A percentile compares a stretch with the other conserved stretches of the same genome.
These are phyloP conservation scores for Mycosphaerella sp. DNA, from an alignment of 2,329 filamentous ascomycete genomes.

Conservation along the genomic window DNA sequence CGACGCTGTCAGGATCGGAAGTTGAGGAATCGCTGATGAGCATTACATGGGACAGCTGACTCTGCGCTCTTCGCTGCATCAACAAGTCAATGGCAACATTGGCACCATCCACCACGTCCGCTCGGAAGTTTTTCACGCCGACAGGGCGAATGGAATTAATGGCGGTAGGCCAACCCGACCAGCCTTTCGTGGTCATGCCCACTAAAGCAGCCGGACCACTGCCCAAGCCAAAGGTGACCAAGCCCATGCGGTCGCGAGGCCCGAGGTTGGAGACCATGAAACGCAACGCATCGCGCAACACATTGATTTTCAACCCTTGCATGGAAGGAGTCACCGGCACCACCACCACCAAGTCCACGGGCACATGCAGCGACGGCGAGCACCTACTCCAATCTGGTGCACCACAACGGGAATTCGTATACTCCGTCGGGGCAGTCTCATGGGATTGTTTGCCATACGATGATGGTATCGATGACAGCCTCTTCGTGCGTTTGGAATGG, in stretches of 20 bases:
- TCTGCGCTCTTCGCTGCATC: conserved; percentile 95
- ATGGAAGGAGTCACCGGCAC: conserved; percentile 97
- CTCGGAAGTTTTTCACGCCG: conserved; percentile 91
- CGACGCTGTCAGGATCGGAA: conserved; percentile 87
- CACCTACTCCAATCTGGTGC: conserved; percentile 42
- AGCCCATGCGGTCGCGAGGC: conserved; percentile 89
- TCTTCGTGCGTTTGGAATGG: conserved; percentile 49
- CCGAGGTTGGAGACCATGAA: conserved; percentile 88
- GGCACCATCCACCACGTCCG: conserved; percentile 93
- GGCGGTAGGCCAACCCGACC: conserved; percentile 84
- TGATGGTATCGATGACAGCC: conserved; percentile 76
- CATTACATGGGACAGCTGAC: conserved; percentile 90
- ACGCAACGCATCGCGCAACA: conserved; percentile 82
- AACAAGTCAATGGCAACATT: conserved; percentile 98
- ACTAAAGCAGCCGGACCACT: conserved; percentile 89
- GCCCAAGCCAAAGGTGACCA: conserved; percentile 94
- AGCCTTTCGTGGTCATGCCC: conserved; percentile 95
- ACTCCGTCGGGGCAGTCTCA: conserved; percentile 86
- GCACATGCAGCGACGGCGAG: conserved; percentile 65
- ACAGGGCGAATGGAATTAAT: conserved; percentile 84
- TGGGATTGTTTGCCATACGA: conserved; percentile 76
- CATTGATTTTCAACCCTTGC: conserved; percentile 97
- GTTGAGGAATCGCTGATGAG: conserved; percentile 96
- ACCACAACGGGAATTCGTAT: conserved; percentile 59
- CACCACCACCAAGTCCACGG: conserved; percentile 91